A percentile compares a stretch with the other conserved stretches of the same genome.
phyloP scores from a whole-genome alignment of 306 rosid species.

The Prunus mongolica region DNA sequence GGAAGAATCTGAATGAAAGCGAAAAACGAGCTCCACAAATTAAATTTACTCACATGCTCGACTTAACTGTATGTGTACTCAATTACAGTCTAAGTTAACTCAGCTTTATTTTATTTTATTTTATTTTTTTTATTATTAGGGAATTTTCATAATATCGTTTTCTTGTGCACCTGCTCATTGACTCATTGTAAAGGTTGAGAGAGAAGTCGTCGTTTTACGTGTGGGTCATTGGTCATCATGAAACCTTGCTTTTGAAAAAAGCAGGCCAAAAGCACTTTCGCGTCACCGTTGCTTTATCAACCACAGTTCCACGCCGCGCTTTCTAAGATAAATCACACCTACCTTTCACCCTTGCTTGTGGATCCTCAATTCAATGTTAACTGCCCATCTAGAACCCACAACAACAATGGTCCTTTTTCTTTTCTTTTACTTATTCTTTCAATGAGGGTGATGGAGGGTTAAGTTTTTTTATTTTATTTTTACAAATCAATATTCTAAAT shows the following conservation, averaged over 20 bases:
- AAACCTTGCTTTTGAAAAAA: not conserved
- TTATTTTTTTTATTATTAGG: not conserved
- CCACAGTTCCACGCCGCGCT: not conserved
- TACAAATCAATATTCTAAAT: too few species aligned
- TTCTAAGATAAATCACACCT: not conserved
- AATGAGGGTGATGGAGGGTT: too few species aligned
- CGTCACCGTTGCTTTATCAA: not conserved
- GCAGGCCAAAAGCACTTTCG: not conserved
- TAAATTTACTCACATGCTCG: not conserved
- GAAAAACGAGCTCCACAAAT: too few species aligned
- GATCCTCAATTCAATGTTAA: not conserved
- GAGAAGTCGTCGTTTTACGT: not conserved
- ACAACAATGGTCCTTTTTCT: not conserved
- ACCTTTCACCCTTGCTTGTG: not conserved
- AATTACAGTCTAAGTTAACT: too few species aligned
- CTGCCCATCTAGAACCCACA: not conserved
- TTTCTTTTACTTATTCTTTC: too few species aligned
- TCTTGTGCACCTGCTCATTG: not conserved
- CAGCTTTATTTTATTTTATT: too few species aligned
- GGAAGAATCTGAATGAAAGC: not conserved
- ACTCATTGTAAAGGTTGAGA: not conserved
- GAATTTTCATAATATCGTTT: not conserved
- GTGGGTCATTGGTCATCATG: slow-evolving; percentile 18
- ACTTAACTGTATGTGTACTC: too few species aligned
- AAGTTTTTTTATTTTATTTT: too few species aligned